Conservation (phyloP, 768 basidiomycete species). For the Tricholoma sp. region DNA sequence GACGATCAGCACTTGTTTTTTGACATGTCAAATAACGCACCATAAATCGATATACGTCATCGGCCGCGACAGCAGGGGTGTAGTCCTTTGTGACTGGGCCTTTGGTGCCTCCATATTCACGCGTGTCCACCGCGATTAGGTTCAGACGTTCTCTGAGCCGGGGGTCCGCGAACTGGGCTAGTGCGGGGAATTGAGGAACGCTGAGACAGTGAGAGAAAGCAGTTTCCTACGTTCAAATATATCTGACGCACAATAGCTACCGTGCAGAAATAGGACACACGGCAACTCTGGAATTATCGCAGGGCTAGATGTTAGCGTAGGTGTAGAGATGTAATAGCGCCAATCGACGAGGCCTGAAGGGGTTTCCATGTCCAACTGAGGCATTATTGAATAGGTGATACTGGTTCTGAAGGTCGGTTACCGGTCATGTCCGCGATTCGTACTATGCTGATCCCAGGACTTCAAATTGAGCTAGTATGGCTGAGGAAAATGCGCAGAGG, state of each 20-base stretch:
- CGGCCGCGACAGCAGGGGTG: slow-evolving; percentile 24
- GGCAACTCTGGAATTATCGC: slow-evolving; percentile 29
- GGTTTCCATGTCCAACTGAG: slow-evolving; percentile 23
- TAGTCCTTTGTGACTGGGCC: slow-evolving; percentile 23
- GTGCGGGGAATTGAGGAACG: not conserved
- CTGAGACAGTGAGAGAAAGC: not conserved
- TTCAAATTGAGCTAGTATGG: too few species aligned
- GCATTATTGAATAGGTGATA: slow-evolving; percentile 17
- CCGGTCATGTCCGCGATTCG: too few species aligned
- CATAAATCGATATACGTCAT: slow-evolving; percentile 28
- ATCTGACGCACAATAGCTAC: slow-evolving; percentile 26
- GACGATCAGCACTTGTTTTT: not conserved
- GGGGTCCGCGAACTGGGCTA: slow-evolving; percentile 31
- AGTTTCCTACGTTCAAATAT: slow-evolving; percentile 29
- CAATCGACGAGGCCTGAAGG: slow-evolving; percentile 23
- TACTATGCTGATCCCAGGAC: too few species aligned
- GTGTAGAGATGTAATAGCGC: slow-evolving; percentile 33
- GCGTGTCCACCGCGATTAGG: slow-evolving; percentile 30
- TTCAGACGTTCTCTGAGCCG: slow-evolving; percentile 30
- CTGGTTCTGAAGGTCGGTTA: too few species aligned
- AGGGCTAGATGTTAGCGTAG: slow-evolving; percentile 20
- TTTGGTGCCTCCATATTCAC: slow-evolving; percentile 27
- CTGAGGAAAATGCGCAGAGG: too few species aligned
- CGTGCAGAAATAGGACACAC: slow-evolving; percentile 33
- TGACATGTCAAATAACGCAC: slow-evolving; percentile 13